A percentile compares a stretch with the other conserved stretches of the same genome.
Evolutionary conservation across 305 asterid species (phyloP).

Genomic region (Ruellia speciosa): DNA sequence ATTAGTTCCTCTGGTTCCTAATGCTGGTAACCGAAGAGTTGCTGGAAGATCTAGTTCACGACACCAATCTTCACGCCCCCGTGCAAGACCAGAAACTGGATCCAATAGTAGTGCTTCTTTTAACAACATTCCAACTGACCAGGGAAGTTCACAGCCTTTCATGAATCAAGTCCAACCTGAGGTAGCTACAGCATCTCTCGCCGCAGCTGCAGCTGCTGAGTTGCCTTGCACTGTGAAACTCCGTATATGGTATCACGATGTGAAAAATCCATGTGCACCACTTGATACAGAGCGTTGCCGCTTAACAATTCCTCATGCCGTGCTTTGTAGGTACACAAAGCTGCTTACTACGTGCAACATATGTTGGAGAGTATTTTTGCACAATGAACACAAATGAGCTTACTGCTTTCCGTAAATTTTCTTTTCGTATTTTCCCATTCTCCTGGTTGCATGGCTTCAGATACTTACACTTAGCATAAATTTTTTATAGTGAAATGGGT

Average conservation of each 20-base stretch:
- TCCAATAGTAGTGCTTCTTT: slow-evolving; percentile 40
- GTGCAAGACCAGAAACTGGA: slow-evolving; percentile 31
- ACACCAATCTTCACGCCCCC: slow-evolving; percentile 52
- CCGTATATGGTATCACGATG: slow-evolving; percentile 86
- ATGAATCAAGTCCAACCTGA: slow-evolving; percentile 69
- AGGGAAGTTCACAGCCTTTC: slow-evolving; percentile 41
- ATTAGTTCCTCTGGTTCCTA: slow-evolving; percentile 32
- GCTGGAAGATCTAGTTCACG: slow-evolving; percentile 65
- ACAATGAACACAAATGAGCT: slow-evolving; percentile 12
- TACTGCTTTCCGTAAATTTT: slow-evolving; percentile 14
- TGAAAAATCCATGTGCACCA: slow-evolving; percentile 58
- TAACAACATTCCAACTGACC: slow-evolving; percentile 41
- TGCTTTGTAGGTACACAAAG: slow-evolving; percentile 73
- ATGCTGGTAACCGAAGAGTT: slow-evolving; percentile 37
- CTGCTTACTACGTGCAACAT: slow-evolving; percentile 13
- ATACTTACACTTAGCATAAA: slow-evolving; percentile 22
- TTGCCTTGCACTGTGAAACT: slow-evolving; percentile 94
- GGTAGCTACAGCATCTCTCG: slow-evolving; percentile 60
- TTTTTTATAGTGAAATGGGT: slow-evolving; percentile 79
- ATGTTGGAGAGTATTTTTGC: slow-evolving; percentile 12
- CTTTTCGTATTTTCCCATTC: background rate
- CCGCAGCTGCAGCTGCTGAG: slow-evolving; percentile 90
- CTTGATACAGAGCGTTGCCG: slow-evolving; percentile 68
- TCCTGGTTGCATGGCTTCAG: slow-evolving; percentile 16
- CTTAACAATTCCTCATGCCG: slow-evolving; percentile 85